These are phyloP conservation scores for Leccinum boreale DNA, from an alignment of 768 basidiomycete species.

Conservation along the genomic window DNA sequence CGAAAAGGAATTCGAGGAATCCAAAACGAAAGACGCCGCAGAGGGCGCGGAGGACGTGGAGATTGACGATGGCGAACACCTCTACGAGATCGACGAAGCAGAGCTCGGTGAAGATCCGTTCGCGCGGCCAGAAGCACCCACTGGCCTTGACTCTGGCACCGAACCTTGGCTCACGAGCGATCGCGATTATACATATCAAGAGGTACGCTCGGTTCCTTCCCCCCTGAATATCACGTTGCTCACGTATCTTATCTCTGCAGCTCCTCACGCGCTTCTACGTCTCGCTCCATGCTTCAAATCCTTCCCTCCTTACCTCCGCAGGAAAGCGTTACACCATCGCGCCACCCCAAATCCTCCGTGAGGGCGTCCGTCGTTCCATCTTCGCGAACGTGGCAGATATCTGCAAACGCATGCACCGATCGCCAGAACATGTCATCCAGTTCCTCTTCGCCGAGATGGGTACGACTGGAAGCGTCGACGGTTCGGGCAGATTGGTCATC, in stretches of 20 bases:
- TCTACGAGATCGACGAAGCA: constrained; percentile 69
- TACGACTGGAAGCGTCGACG: constrained; percentile 94
- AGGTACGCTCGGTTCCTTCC: constrained; percentile 48
- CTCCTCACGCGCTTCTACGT: constrained; percentile 91
- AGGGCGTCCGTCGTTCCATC: constrained; percentile 96
- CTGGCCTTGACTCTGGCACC: constrained; percentile 67
- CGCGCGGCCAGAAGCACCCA: constrained; percentile 51
- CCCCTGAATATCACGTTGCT: background rate
- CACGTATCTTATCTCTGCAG: constrained; percentile 35
- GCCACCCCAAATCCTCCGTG: constrained; percentile 89
- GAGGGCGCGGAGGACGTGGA: constrained; percentile 56
- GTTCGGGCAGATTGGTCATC: constrained; percentile 88
- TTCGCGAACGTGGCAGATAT: constrained; percentile 98
- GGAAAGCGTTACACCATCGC: constrained; percentile 97
- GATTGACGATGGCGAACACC: constrained; percentile 59
- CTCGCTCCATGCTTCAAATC: constrained; percentile 90
- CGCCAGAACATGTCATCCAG: constrained; percentile 96
- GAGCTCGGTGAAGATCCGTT: constrained; percentile 92
- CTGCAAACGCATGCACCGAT: constrained; percentile 96
- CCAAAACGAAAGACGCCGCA: constrained; percentile 62
- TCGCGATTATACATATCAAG: constrained; percentile 93
- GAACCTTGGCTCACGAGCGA: constrained; percentile 92
- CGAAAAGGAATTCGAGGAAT: constrained; percentile 83
- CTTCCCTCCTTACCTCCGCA: constrained; percentile 77
- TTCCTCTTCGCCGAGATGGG: constrained; percentile 98